Percentiles rank a stretch among this genome's conserved stretches.
Evolutionary conservation across 139 green algal genomes (phyloP).

Genomic region (Chlamydomonas schloesseri): DNA sequence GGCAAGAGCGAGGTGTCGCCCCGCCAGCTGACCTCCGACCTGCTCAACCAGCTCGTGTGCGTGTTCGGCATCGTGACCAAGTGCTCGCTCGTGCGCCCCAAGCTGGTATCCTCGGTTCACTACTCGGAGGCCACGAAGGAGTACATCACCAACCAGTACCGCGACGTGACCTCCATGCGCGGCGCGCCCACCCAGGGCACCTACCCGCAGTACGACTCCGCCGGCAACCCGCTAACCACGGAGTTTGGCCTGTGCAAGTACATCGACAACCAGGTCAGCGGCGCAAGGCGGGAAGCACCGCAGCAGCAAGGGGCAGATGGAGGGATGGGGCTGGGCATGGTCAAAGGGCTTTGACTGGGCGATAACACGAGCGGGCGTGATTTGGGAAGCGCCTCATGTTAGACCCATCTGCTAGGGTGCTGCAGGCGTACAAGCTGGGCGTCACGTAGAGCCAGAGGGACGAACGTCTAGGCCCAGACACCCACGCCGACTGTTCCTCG

Average conservation of each 20-base stretch:
- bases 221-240: slow-evolving; percentile 90
- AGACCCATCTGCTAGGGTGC: too few species aligned
- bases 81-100: slow-evolving; percentile 90
- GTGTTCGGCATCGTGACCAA: slow-evolving; percentile 98
- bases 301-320: too few species aligned
- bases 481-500: too few species aligned
- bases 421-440: too few species aligned
- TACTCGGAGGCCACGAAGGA: slow-evolving; percentile 86
- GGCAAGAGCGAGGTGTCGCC: slow-evolving; percentile 89
- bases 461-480: too few species aligned
- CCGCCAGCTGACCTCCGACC: slow-evolving; percentile 79
- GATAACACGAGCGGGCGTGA: too few species aligned
- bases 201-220: slow-evolving; percentile 86
- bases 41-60: slow-evolving; percentile 88
- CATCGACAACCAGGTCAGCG: slow-evolving; percentile 85
- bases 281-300: too few species aligned
- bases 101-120: slow-evolving; percentile 88
- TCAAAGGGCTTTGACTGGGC: neutral
- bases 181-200: slow-evolving; percentile 63
- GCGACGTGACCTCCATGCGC: slow-evolving; percentile 88
- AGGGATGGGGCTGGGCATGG: neutral
- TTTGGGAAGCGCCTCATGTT: too few species aligned
- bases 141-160: slow-evolving; percentile 86
- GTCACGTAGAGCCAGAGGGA: too few species aligned
- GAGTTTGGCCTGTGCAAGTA: slow-evolving; percentile 97